Conservation (phyloP, 768 basidiomycete species). For the Fistulinella prunicolor region DNA sequence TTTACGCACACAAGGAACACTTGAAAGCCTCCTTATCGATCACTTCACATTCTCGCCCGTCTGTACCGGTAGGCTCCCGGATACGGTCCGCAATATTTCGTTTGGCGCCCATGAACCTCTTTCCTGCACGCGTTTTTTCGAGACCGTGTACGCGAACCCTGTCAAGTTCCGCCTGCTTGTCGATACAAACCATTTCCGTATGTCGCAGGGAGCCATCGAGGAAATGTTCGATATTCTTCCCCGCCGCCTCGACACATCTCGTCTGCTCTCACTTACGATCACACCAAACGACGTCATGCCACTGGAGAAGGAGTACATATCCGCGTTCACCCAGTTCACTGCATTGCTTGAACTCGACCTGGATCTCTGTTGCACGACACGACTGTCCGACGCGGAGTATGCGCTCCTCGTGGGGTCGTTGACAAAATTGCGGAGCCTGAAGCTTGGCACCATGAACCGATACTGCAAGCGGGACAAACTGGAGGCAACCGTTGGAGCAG, state of each 20-base stretch:
- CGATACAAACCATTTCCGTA: too few relatives aligned
- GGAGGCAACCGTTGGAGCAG: slow-evolving; percentile 9
- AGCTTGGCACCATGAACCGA: slow-evolving; percentile 14
- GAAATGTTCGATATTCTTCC: slow-evolving; percentile 12
- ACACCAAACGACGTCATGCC: too few relatives aligned
- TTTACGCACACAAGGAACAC: neutral
- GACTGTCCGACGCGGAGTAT: slow-evolving; percentile 10
- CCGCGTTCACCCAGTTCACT: slow-evolving; percentile 12
- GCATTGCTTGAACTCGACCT: slow-evolving; percentile 16
- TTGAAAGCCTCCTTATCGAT: slow-evolving; percentile 16
- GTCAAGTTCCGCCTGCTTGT: neutral
- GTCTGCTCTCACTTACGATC: slow-evolving; percentile 2
- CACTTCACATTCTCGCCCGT: slow-evolving; percentile 1
- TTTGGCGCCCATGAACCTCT: slow-evolving; percentile 4
- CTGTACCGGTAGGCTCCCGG: slow-evolving; percentile 12
- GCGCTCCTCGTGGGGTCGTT: slow-evolving; percentile 8
- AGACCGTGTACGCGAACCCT: slow-evolving; percentile 12
- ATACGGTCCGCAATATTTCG: slow-evolving; percentile 11
- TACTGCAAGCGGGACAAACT: slow-evolving; percentile 3
- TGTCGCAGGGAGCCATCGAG: slow-evolving; percentile 10
- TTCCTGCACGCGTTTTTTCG: slow-evolving; percentile 9
- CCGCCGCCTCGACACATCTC: slow-evolving; percentile 10
- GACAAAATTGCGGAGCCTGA: slow-evolving; percentile 9
- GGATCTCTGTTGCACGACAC: slow-evolving; percentile 12
- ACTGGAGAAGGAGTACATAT: too few relatives aligned